Conservation (phyloP, 2,329 filamentous ascomycete species). For the Alternaria ethzedia region DNA sequence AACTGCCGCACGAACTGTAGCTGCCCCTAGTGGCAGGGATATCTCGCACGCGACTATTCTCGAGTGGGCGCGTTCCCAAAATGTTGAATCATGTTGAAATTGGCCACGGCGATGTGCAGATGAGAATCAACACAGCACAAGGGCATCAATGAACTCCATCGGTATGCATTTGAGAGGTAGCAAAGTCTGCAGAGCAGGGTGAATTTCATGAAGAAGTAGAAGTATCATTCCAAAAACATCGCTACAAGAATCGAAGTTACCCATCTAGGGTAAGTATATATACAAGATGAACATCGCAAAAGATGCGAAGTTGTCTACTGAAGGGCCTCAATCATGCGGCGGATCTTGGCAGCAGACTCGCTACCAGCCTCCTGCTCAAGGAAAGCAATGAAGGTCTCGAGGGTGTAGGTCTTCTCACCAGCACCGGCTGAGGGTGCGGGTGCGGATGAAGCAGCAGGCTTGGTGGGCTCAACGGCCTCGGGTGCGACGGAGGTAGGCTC, state of each 20-base stretch:
- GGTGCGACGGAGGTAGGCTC: constrained; percentile 11
- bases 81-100: neutral
- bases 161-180: neutral
- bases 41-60: neutral
- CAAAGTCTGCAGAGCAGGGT: neutral
- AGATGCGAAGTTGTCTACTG: neutral
- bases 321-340: constrained; percentile 23
- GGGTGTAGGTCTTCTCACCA: constrained; percentile 25
- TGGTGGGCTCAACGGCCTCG: constrained; percentile 8
- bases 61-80: neutral
- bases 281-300: neutral
- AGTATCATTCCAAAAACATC: constrained; percentile 12
- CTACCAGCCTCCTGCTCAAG: constrained; percentile 18
- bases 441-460: constrained; percentile 3
- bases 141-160: neutral
- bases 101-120: neutral
- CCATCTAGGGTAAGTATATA: constrained; percentile 14
- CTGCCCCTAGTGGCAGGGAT: neutral
- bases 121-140: neutral
- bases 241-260: constrained; percentile 17
- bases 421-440: constrained; percentile 6
- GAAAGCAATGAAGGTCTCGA: constrained; percentile 24
- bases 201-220: neutral
- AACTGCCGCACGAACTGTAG: neutral
- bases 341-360: constrained; percentile 19